phyloP scores from a whole-genome alignment of 208 protist species.

The Wallacemonas sp. region DNA sequence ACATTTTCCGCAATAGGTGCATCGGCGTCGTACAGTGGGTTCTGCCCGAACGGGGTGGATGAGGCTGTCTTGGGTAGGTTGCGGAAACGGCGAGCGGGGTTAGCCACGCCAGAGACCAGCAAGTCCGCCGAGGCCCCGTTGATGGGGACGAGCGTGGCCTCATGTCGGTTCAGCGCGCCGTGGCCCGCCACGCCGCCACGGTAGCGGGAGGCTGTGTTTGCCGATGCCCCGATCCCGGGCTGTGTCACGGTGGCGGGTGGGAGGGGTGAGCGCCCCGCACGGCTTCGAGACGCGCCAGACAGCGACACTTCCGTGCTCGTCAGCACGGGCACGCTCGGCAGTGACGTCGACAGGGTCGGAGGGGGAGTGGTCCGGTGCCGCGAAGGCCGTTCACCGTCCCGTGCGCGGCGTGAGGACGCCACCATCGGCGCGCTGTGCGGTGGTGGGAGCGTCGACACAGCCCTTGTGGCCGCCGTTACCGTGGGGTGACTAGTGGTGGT shows the following conservation, averaged over 20 bases:
- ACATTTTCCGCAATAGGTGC: neutral
- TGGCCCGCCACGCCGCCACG: too few species aligned
- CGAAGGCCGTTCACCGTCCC: too few species aligned
- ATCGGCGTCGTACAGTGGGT: conserved; percentile 48
- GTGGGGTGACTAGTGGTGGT: too few species aligned
- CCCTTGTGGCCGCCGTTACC: too few species aligned
- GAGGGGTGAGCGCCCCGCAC: neutral
- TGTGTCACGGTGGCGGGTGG: neutral
- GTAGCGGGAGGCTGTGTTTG: too few species aligned
- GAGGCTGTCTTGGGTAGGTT: conserved; percentile 39
- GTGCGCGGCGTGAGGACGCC: too few species aligned
- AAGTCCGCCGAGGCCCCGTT: conserved; percentile 17
- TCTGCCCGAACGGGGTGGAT: conserved; percentile 38
- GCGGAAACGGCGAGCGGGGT: conserved; percentile 25
- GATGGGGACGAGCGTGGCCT: conserved; percentile 15
- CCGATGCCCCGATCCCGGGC: too few species aligned
- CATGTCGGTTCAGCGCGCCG: too few species aligned
- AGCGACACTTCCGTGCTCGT: neutral
- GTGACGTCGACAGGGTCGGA: neutral
- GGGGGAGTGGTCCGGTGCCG: neutral
- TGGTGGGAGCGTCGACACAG: too few species aligned
- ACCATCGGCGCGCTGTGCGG: neutral
- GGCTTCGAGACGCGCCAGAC: neutral
- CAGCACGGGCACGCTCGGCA: neutral
- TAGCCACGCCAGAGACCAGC: neutral